Conservation (phyloP, 2,329 filamentous ascomycete genomes). For the Lasiodiplodia citricola region DNA sequence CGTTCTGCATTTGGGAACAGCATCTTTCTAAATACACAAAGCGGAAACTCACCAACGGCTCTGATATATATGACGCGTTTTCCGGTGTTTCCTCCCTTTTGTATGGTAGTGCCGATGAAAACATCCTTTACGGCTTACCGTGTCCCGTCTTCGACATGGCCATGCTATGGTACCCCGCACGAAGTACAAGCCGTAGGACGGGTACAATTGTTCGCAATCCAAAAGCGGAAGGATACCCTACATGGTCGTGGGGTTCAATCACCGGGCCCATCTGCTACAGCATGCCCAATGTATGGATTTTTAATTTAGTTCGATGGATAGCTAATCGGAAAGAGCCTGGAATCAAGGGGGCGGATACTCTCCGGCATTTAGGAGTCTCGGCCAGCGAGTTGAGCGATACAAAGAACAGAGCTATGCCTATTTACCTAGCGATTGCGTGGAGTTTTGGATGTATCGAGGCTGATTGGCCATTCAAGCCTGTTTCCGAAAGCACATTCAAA, state of each 20-base stretch:
- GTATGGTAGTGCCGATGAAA: neutral
- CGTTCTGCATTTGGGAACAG: neutral
- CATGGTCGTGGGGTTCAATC: conserved; percentile 18
- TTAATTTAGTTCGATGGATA: neutral
- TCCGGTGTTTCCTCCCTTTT: neutral
- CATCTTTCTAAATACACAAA: neutral
- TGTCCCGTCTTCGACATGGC: neutral
- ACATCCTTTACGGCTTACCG: neutral
- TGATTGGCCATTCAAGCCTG: neutral
- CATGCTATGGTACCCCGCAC: neutral
- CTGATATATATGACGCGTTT: conserved; percentile 17
- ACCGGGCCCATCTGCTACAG: neutral
- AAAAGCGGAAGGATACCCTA: neutral
- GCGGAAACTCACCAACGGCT: neutral
- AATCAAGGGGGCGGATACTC: neutral
- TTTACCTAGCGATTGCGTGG: neutral
- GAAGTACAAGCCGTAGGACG: neutral
- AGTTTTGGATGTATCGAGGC: neutral
- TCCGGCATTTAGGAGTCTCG: neutral
- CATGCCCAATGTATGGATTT: neutral
- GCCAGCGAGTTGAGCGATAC: neutral
- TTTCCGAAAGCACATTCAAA: neutral
- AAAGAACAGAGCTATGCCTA: neutral
- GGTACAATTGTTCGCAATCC: neutral
- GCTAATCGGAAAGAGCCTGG: neutral